Evolutionary conservation across 768 basidiomycete species (phyloP), one percentile per base, ranked within the genome.

Genomic region (Dacryopinax spathularia): DNA sequence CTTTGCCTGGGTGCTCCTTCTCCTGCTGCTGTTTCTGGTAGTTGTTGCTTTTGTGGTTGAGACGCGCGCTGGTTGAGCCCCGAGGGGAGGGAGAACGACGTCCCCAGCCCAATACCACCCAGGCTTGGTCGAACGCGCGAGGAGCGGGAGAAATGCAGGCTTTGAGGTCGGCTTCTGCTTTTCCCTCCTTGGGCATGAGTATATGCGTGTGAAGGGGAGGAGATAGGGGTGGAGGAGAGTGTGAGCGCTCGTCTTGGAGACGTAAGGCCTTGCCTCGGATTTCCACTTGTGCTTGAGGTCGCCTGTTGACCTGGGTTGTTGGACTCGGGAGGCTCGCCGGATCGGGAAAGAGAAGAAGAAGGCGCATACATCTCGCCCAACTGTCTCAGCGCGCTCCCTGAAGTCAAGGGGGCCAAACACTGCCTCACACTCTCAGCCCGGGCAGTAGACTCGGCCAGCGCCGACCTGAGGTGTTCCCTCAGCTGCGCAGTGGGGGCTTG

Each of bases 351-450:
- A 5, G 39, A 15, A 18, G 86, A 88, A 0, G 88, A 81, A 4
- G 90, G 89, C 0, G 88, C 88, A 72, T 92, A 92, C 90, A 92
- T 92, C 74, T 89, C 89, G 12, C 87, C 77, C 12, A 92, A 78
- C 70, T 88, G 89, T 10, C 85, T 79, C n/a, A 90, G 76, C 67
- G 88, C 84, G 15, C 79, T 72, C 6, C 87, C 85, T 6, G 81
- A 82, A 0, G 89, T 86, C 48, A 92, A 81, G 15, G 89, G 89
- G 6, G 85, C 80, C 59, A 92, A 80, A 1, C 91, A 80, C 60
- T 85, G 84, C 33, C 90, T 86, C 66, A 91, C 82, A 64, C 87
- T 87, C 70, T 91, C 89, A 69, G 85, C 48, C 15, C 25, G 25
- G 25, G 25, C 25, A 7, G 48, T 20, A 15, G 48, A 13, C 15